phyloP scores from a whole-genome alignment of 805 yeast genomes.

The Schizosaccharomyces lindneri region DNA sequence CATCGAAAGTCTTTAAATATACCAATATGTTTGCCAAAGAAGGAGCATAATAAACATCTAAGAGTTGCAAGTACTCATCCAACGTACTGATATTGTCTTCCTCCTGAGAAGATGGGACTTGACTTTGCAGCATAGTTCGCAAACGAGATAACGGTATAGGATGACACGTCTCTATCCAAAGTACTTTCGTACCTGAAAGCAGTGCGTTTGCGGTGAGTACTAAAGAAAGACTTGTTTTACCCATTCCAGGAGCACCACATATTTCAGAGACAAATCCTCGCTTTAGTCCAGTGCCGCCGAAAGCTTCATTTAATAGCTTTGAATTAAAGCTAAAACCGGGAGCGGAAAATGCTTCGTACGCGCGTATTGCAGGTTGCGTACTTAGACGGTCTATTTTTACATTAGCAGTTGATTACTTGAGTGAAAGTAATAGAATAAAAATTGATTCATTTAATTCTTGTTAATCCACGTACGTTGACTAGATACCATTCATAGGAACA shows the following conservation, averaged over 20 bases:
- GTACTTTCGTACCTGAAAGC: neutral
- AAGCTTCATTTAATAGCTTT: neutral
- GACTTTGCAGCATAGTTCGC: neutral
- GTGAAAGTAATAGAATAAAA: too few relatives aligned
- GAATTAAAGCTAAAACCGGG: neutral
- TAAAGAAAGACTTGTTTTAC: neutral
- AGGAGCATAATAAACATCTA: neutral
- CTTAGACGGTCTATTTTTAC: neutral
- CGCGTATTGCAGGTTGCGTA: slow-evolving; percentile 1
- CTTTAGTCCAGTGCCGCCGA: neutral
- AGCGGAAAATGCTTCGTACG: neutral
- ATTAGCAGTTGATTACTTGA: too few relatives aligned
- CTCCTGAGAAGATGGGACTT: neutral
- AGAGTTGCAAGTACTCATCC: neutral
- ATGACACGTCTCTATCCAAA: neutral
- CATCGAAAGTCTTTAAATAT: neutral
- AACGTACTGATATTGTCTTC: neutral
- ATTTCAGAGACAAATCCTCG: neutral
- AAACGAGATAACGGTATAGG: neutral
- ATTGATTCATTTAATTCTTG: too few relatives aligned
- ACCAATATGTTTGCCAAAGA: neutral
- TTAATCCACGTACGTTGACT: neutral
- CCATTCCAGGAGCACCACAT: neutral
- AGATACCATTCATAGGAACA: neutral
- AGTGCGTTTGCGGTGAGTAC: neutral